A percentile compares a stretch with the other conserved stretches of the same genome.
Conservation (phyloP, 2,329 filamentous ascomycete species). For the Phoma sp. region DNA sequence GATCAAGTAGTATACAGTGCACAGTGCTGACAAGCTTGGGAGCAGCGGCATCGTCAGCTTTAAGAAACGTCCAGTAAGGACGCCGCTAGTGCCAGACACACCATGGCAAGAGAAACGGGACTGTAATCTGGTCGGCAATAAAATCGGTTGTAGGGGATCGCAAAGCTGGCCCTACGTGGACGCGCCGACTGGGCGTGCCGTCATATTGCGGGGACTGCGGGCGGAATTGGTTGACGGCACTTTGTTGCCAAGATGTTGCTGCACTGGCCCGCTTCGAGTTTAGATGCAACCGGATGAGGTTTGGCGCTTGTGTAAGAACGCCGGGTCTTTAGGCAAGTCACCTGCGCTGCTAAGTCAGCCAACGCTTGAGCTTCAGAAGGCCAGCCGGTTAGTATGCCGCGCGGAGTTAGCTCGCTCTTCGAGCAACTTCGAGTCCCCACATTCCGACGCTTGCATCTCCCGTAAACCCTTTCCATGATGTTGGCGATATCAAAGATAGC, state of each 20-base stretch:
- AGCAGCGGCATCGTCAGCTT: slow-evolving; percentile 19
- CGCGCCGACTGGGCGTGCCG: slow-evolving; percentile 30
- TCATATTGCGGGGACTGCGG: slow-evolving; percentile 36
- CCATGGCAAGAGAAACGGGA: slow-evolving; percentile 38
- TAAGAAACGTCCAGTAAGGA: slow-evolving; percentile 23
- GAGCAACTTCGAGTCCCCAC: slow-evolving; percentile 5
- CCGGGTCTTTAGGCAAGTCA: slow-evolving; percentile 8
- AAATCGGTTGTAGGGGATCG: slow-evolving; percentile 30
- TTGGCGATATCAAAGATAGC: background rate
- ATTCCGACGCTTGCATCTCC: slow-evolving; percentile 12
- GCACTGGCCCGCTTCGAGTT: background rate
- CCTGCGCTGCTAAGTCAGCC: slow-evolving; percentile 10
- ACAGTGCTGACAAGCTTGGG: slow-evolving; percentile 6
- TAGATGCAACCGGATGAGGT: background rate
- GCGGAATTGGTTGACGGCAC: slow-evolving; percentile 37
- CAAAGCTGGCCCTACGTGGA: slow-evolving; percentile 16
- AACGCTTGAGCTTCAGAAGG: slow-evolving; percentile 6
- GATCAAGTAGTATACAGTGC: slow-evolving; percentile 3
- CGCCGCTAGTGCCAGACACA: slow-evolving; percentile 25
- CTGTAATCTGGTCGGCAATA: slow-evolving; percentile 31
- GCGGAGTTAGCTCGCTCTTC: slow-evolving; percentile 12
- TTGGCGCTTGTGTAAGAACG: background rate
- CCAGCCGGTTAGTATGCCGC: slow-evolving; percentile 14
- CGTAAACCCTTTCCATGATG: slow-evolving; percentile 7
- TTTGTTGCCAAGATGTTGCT: slow-evolving; percentile 22